phyloP scores from a whole-genome alignment of 257 asterid species.

The Nicotiana noctiflora region DNA sequence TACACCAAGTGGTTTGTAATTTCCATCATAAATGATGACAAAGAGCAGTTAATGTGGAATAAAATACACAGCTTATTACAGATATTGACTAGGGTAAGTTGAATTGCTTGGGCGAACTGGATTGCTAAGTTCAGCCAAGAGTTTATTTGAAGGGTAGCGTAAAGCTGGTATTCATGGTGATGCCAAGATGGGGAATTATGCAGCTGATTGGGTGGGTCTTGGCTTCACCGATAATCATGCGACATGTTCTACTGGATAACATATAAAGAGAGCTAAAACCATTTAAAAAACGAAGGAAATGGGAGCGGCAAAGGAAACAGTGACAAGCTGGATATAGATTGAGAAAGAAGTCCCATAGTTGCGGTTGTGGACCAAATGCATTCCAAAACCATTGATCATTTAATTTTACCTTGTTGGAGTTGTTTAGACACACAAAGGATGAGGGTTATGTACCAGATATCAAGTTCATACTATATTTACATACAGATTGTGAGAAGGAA shows the following conservation, averaged over 20 bases:
- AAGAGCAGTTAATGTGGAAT: no score
- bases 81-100: slow-evolving; percentile 5
- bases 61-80: no score
- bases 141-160: slow-evolving; percentile 46
- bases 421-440: slow-evolving; percentile 59
- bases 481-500: slow-evolving; percentile 2
- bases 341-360: slow-evolving; percentile 43
- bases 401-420: slow-evolving; percentile 24
- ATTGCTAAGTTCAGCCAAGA: slow-evolving; percentile 50
- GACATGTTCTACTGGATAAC: slow-evolving; percentile 57
- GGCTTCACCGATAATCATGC: slow-evolving; percentile 46
- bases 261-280: slow-evolving; percentile 63
- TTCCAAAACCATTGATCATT: slow-evolving; percentile 34
- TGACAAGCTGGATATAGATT: slow-evolving; percentile 74
- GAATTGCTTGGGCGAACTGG: slow-evolving; percentile 95
- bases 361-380: slow-evolving; percentile 71
- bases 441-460: slow-evolving; percentile 35
- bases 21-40: background rate
- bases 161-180: slow-evolving; percentile 46
- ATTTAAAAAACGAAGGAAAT: slow-evolving; percentile 64
- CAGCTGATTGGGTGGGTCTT: slow-evolving; percentile 53
- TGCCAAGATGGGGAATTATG: slow-evolving; percentile 54
- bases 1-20: background rate
- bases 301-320: slow-evolving; percentile 55
- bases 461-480: background rate